Evolutionary conservation across 2,329 filamentous ascomycete genomes (phyloP), one percentile per base, ranked within the genome.

Genomic region (Chalaropsis ovoidea): DNA sequence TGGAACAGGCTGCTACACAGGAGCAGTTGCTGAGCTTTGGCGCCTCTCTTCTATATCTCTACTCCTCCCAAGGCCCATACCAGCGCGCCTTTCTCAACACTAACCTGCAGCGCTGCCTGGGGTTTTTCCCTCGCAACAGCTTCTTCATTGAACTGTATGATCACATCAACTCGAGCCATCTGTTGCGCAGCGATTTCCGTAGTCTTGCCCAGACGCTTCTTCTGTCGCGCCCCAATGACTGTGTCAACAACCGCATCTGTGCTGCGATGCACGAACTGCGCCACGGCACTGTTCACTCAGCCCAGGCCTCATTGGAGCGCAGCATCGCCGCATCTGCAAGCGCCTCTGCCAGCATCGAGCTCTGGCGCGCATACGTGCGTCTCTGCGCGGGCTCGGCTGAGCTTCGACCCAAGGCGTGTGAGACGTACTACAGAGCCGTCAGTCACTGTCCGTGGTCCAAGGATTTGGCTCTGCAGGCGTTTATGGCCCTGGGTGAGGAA

Each of bases 101-200:
- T 7, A 77, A 86, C 13, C 76, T 96, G 0, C 75, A 77, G 3
- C 75, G 78, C 1, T 88, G 86, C 68, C 77, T 94, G 24, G 70
- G 71, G 0, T 72, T 76, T 6, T 95, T 91, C 72, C 90, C 91
- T 0, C 78, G 79, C 61, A 96, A 96, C 75, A 88, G 85, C 1
- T 79, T 90, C 5, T 86, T 96, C 68, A 79, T 95, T 0, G 78
- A 82, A 0, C 76, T 94, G 0, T 87, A 87, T 69, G 81, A 85
- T n/a, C 88, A 86, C 78, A 86, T 89, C 68, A 86, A 93, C 72
- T 79, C 84, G 1, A 83, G 86, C 7, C 83, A 90, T 54, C 82
- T 86, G 27, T 81, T 94, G 64, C 83, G 90, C 68, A 89, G 95
- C 70, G 87, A 89, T 19, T 83, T 95, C 22, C 84, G 88, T n/a